Evolutionary conservation across 345 rosid species (phyloP).

Genomic region (Gossypioides kirkii): DNA sequence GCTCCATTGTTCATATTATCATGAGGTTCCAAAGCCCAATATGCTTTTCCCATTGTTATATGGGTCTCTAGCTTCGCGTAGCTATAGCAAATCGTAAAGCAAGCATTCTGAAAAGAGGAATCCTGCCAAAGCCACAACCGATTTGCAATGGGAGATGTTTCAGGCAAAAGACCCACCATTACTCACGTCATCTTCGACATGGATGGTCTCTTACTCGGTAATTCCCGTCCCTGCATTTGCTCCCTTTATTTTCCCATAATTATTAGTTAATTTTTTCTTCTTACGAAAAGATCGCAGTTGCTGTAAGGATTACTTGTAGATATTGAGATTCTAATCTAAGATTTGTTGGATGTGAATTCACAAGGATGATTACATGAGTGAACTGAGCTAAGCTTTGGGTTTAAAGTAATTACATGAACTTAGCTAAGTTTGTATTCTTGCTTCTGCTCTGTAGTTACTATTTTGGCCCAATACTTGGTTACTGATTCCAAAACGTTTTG

Average conservation of each 20-base stretch:
- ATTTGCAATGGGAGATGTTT: conserved; percentile 17
- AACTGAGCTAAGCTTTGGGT: neutral
- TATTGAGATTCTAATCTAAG: neutral
- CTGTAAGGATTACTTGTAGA: no score
- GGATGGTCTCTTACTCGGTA: conserved; percentile 96
- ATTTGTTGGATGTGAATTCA: no score
- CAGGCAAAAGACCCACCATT: conserved; percentile 37
- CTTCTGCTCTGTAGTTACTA: neutral
- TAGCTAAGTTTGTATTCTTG: neutral
- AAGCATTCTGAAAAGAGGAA: conserved; percentile 1
- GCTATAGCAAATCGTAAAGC: neutral
- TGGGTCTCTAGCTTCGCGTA: neutral
- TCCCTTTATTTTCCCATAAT: no score
- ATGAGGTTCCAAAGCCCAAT: neutral
- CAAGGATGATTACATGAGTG: neutral
- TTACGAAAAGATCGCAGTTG: neutral
- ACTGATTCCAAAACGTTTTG: neutral
- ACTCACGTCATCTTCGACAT: conserved; percentile 93
- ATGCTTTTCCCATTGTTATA: neutral
- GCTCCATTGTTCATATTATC: no score
- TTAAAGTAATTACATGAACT: no score
- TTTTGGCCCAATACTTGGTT: neutral
- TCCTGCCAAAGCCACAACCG: conserved; percentile 8
- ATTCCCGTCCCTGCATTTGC: neutral
- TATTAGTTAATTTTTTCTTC: neutral